These are phyloP conservation scores for Zygnema circumcarinatum DNA, from an alignment of 139 green algal species.

Conservation along the genomic window DNA sequence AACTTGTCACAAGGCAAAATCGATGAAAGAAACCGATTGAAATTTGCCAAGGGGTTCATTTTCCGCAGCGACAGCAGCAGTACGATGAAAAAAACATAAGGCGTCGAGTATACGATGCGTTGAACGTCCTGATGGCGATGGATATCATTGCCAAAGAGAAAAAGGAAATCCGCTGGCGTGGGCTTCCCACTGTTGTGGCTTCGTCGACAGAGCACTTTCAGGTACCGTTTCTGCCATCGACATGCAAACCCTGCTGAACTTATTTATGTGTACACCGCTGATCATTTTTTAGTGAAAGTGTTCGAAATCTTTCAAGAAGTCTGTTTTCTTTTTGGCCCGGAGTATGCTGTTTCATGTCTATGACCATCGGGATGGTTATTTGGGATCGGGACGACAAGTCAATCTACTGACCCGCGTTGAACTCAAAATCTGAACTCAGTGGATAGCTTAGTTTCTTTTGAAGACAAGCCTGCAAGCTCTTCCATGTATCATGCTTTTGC, in stretches of 20 bases:
- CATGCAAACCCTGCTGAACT: too few species aligned
- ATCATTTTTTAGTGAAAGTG: background rate
- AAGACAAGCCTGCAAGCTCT: too few species aligned
- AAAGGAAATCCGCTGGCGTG: conserved; percentile 85
- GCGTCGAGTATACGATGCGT: conserved; percentile 94
- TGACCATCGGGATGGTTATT: background rate
- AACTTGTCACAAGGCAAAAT: too few species aligned
- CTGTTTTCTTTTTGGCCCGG: background rate
- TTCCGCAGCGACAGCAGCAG: conserved; percentile 31
- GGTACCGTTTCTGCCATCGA: background rate
- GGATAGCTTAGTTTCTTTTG: too few species aligned
- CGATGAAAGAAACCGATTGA: too few species aligned
- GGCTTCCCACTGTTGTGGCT: conserved; percentile 66
- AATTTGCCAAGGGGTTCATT: too few species aligned
- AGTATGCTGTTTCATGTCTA: background rate
- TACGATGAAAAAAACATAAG: conserved; percentile 94
- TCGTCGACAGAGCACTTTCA: background rate
- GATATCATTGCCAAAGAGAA: conserved; percentile 92
- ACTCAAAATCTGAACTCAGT: too few species aligned
- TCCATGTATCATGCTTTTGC: too few species aligned
- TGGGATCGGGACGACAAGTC: too few species aligned
- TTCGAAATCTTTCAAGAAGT: background rate
- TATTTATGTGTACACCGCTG: too few species aligned
- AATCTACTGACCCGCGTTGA: too few species aligned
- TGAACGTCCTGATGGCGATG: conserved; percentile 97